Percentiles rank a stretch among this genome's conserved stretches.
Conservation (phyloP, 805 yeast genomes). For the Hagleromyces aurorensis region DNA sequence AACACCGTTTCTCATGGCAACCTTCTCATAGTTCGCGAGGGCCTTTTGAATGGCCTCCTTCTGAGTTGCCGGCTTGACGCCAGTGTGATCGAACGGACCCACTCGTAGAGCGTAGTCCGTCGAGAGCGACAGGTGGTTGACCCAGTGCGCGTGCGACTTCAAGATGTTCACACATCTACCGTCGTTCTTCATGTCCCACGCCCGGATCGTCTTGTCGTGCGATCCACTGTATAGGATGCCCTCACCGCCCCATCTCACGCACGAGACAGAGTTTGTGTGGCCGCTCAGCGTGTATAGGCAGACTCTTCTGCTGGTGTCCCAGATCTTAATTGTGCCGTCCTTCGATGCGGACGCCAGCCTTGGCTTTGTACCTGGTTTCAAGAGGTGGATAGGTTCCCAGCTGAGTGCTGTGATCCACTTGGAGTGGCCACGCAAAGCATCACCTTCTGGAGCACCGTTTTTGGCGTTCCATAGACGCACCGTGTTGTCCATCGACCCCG, state of each 20-base stretch:
- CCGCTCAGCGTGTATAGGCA: slow-evolving; percentile 72
- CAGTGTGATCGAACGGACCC: slow-evolving; percentile 81
- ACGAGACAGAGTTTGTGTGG: slow-evolving; percentile 80
- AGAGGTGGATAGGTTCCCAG: slow-evolving; percentile 92
- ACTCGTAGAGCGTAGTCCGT: slow-evolving; percentile 82
- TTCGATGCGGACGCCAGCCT: slow-evolving; percentile 82
- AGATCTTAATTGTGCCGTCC: slow-evolving; percentile 80
- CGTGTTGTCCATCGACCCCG: slow-evolving; percentile 93
- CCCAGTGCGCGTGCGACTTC: slow-evolving; percentile 95
- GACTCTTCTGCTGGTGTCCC: slow-evolving; percentile 73
- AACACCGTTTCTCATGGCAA: slow-evolving; percentile 44
- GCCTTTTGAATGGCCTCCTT: slow-evolving; percentile 45
- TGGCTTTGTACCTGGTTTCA: slow-evolving; percentile 54
- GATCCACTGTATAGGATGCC: slow-evolving; percentile 81
- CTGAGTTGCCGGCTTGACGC: slow-evolving; percentile 36
- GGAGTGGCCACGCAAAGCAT: slow-evolving; percentile 68
- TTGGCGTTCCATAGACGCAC: slow-evolving; percentile 79
- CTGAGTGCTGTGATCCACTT: slow-evolving; percentile 85
- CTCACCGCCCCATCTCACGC: slow-evolving; percentile 96
- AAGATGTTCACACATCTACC: slow-evolving; percentile 76
- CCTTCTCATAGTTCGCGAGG: slow-evolving; percentile 45
- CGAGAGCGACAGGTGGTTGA: slow-evolving; percentile 84
- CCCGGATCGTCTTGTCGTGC: slow-evolving; percentile 88
- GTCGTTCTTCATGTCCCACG: slow-evolving; percentile 71
- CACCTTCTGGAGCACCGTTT: slow-evolving; percentile 67